Conservation (phyloP, 331 rosid genomes). For the Dryas integrifolia region DNA sequence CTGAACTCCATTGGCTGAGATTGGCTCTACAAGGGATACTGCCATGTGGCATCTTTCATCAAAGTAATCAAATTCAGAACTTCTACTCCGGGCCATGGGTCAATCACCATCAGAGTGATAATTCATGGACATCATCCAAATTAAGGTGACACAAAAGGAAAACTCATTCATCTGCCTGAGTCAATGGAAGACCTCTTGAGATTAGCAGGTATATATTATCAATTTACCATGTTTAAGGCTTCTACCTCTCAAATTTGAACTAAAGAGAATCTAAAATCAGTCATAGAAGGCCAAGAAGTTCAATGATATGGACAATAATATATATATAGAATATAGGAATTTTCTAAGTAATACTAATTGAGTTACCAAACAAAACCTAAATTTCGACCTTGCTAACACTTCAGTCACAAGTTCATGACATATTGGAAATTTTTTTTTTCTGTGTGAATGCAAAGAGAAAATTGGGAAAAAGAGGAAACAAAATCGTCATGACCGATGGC, state of each 20-base stretch:
- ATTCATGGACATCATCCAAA: constrained; percentile 67
- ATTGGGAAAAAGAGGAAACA: constrained; percentile 64
- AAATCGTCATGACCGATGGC: constrained; percentile 63
- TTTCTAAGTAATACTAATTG: background rate
- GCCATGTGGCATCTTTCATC: too few relatives aligned
- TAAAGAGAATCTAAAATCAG: background rate
- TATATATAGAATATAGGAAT: background rate
- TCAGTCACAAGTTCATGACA: background rate
- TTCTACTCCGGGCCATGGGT: constrained; percentile 17
- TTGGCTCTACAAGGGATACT: too few relatives aligned
- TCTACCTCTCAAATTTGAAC: constrained; percentile 6
- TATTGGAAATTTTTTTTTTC: background rate
- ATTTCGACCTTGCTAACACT: background rate
- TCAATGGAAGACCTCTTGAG: constrained; percentile 58
- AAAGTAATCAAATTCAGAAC: background rate
- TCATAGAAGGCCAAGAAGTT: background rate
- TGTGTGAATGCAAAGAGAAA: constrained; percentile 57
- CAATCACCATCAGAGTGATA: constrained; percentile 50
- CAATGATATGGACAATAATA: background rate
- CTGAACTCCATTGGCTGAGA: too few relatives aligned
- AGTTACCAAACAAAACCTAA: background rate
- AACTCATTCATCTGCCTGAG: constrained; percentile 68
- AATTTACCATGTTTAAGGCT: constrained; percentile 16
- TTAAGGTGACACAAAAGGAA: constrained; percentile 43
- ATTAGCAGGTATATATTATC: constrained; percentile 56